Evolutionary conservation across 495 filamentous ascomycete species (phyloP), one percentile per base, ranked within the genome.

Genomic region (Daldinia caldariorum): DNA sequence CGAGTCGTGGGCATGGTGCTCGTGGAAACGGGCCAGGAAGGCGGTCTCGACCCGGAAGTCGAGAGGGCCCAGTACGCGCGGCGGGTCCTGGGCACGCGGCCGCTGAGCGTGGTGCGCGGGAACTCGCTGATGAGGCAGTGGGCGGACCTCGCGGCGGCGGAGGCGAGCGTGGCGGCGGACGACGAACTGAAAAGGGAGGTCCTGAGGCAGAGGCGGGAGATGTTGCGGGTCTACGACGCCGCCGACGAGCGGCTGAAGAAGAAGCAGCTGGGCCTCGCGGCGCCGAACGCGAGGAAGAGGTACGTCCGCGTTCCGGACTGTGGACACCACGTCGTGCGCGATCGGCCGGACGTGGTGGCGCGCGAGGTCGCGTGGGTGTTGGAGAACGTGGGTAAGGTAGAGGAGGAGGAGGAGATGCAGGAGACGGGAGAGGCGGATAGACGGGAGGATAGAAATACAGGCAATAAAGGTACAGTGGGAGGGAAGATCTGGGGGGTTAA

Each of bases 291-390:
- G 35, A 75, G 39, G 0, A 78, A 74, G 45, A 75, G 78, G 47
- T 77, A 80, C 20, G 74, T 82, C 18, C 70, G 81, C 39, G 16
- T 85, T 3, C 70, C 79, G 6, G 83, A 81, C 20, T 84, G 81
- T 68, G 84, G 84, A 18, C 85, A 87, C 70, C 75, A 85, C 76
- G 77, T 87, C 12, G 79, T 85, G 63, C 55, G 83, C 20, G 67
- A 81, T 6, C 76, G 81, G 7, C 84, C 83, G 35, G 84, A 84
- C 54, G 76, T 84, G 12, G 77, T 87, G 56, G 82, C 79, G 0
- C 68, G 69, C 20, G 83, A 83, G 70, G 77, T 86, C 7, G 60
- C 56, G 64, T 87, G 85, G 84, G 84, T 86, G 65, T 14, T 79
- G 58, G 74, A 77, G 39, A 74, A 75, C 60, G 16, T 39, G 55